Percentiles rank a stretch among this genome's conserved stretches.
These are phyloP conservation scores for Sphaerulina musiva DNA, from an alignment of 2,329 filamentous ascomycete species.

Conservation along the genomic window DNA sequence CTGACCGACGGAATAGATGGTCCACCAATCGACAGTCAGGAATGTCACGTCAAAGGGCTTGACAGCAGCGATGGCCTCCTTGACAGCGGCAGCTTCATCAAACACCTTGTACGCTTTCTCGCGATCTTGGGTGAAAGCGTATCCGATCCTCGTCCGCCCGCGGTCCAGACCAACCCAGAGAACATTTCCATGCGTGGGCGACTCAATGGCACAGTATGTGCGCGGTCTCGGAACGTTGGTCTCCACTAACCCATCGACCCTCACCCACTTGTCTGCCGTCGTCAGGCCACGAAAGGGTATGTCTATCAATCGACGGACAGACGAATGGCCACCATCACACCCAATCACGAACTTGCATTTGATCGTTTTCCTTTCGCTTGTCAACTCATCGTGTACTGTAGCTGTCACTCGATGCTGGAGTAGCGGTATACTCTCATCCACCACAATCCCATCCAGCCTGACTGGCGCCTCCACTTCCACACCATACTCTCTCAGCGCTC, in stretches of 20 bases:
- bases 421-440: conserved; percentile 31
- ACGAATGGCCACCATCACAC: conserved; percentile 66
- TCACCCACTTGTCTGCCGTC: conserved; percentile 50
- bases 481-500: conserved; percentile 31
- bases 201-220: conserved; percentile 48
- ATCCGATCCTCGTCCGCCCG: conserved; percentile 50
- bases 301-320: conserved; percentile 49
- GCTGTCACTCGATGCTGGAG: conserved; percentile 29
- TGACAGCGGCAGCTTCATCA: conserved; percentile 26
- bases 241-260: conserved; percentile 47
- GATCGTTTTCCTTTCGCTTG: conserved; percentile 33
- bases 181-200: conserved; percentile 42
- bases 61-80: conserved; percentile 38
- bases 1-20: conserved; percentile 41
- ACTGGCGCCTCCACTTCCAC: conserved; percentile 35
- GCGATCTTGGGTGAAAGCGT: conserved; percentile 44
- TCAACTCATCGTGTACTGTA: conserved; percentile 17
- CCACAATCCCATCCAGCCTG: conserved; percentile 35
- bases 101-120: conserved; percentile 19
- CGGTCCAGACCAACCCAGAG: conserved; percentile 51
- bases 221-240: conserved; percentile 45
- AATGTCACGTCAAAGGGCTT: conserved; percentile 39
- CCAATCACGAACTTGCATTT: conserved; percentile 61
- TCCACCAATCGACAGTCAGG: conserved; percentile 41
- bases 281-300: conserved; percentile 48